Evolutionary conservation across 1,284 basidiomycete genomes (phyloP), one percentile per base, ranked within the genome.

Genomic region (Boletus semigastroideus): DNA sequence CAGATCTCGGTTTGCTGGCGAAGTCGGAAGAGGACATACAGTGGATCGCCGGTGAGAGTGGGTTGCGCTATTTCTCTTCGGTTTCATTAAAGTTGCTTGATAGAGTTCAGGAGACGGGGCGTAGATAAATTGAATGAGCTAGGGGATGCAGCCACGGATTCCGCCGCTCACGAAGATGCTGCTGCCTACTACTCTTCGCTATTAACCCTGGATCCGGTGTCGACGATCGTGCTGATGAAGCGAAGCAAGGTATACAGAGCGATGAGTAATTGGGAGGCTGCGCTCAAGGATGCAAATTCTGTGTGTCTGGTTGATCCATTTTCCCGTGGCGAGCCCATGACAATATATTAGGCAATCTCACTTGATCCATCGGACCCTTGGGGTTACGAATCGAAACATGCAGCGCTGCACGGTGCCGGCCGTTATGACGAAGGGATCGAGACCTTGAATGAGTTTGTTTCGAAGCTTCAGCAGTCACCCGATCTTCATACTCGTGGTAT

Each of bases 371-470:
- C 46, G 2, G 10, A 36, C 5, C 52, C 47, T 41, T 33, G n/a
- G 30, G 27, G 49, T 1, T 53, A 57, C 3, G 48, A 60, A 38
- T 20, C 17, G 10, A 60, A 47, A 28, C 57, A 53, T 42, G 46
- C 57, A 6, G 59, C 52, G 4, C 30, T 60, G 4, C 49, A 64
- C 28, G 49, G 50, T 20, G 28, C 36, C 44, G 31, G 51, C 19
- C 58, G 34, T 30, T 59, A 58, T 9, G 50, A 63, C 10, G 58
- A 63, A 42, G 56, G 52, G 6, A 48, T 59, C 10, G 40, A 53
- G 34, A 25, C 52, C 13, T 20, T 57, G 3, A 22, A 55, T 12
- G 34, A 53, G 17, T 46, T 62, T 42, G 20, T 37, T 25, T 17
- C 19, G 28, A 59, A 27, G 30, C 17, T 57, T 8, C 37, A 42